Evolutionary conservation across 2,329 filamentous ascomycete species (phyloP).

Genomic region (Pestalotiopsis sp.): DNA sequence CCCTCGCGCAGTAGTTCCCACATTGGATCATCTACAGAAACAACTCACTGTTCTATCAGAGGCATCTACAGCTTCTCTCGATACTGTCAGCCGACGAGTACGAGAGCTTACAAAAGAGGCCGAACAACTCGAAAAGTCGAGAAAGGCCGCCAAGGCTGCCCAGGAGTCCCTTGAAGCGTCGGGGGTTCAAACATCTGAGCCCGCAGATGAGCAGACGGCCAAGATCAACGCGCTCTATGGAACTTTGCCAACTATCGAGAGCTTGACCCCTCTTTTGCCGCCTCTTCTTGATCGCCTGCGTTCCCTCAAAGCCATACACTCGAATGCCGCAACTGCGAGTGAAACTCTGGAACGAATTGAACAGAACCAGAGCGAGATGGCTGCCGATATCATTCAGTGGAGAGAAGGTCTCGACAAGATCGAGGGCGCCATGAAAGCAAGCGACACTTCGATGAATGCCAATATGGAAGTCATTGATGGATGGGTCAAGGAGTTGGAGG

Average conservation of each 20-base stretch:
- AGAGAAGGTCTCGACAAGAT: conserved; percentile 77
- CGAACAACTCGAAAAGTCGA: conserved; percentile 68
- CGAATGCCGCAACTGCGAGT: conserved; percentile 80
- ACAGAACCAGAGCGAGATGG: conserved; percentile 79
- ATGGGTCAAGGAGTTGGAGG: conserved; percentile 88
- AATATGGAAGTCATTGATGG: conserved; percentile 86
- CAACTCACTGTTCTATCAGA: conserved; percentile 77
- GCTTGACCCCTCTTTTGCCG: conserved; percentile 80
- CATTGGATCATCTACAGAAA: conserved; percentile 77
- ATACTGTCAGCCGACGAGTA: conserved; percentile 71
- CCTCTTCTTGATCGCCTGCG: conserved; percentile 82
- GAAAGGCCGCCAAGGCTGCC: conserved; percentile 62
- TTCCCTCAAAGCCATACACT: conserved; percentile 82
- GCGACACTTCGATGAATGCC: conserved; percentile 69
- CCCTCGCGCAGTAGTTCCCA: conserved; percentile 75
- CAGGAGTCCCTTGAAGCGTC: conserved; percentile 59
- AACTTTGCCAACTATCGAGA: conserved; percentile 85
- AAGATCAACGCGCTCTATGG: conserved; percentile 94
- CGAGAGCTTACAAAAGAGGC: conserved; percentile 73
- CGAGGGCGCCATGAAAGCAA: conserved; percentile 72
- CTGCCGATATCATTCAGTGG: conserved; percentile 84
- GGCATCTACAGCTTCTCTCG: conserved; percentile 72
- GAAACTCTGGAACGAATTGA: conserved; percentile 79
- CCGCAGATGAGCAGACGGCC: conserved; percentile 65
- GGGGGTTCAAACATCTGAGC: conserved; percentile 43